These are phyloP conservation scores for Fusarium stilboides DNA, from an alignment of 2,329 filamentous ascomycete genomes.

Conservation along the genomic window DNA sequence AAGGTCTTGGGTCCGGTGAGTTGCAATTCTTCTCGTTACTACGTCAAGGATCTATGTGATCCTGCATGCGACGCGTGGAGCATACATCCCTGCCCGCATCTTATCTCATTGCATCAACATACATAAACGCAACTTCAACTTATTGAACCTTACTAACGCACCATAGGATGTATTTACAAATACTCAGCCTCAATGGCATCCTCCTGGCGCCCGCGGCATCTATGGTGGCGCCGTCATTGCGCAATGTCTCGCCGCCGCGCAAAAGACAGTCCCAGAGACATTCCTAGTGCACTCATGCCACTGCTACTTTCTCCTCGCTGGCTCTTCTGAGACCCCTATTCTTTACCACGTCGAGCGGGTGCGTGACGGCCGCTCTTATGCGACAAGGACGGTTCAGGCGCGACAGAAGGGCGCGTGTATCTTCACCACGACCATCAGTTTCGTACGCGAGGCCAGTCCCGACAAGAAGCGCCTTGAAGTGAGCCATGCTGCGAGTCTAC, in stretches of 20 bases:
- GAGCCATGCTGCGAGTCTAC: slow-evolving; percentile 76
- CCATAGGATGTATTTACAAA: slow-evolving; percentile 92
- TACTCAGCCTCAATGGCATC: slow-evolving; percentile 91
- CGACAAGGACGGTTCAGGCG: slow-evolving; percentile 96
- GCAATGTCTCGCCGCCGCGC: slow-evolving; percentile 89
- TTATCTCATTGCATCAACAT: background rate
- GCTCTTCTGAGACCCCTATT: slow-evolving; percentile 86
- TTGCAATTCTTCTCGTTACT: slow-evolving; percentile 26
- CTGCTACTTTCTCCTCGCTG: slow-evolving; percentile 97
- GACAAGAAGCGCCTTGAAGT: slow-evolving; percentile 70
- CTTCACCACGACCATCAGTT: slow-evolving; percentile 95
- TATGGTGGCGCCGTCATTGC: slow-evolving; percentile 95
- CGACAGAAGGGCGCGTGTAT: slow-evolving; percentile 89
- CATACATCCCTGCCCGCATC: background rate
- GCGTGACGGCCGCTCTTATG: slow-evolving; percentile 89
- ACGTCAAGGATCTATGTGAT: background rate
- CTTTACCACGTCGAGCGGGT: slow-evolving; percentile 96
- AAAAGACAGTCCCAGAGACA: slow-evolving; percentile 84
- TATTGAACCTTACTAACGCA: slow-evolving; percentile 8
- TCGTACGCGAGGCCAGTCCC: slow-evolving; percentile 77
- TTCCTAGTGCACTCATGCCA: slow-evolving; percentile 97
- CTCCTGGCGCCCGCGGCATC: slow-evolving; percentile 90
- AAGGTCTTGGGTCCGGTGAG: slow-evolving; percentile 80
- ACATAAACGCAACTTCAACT: background rate
- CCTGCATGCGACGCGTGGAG: background rate